Evolutionary conservation across 2,329 filamentous ascomycete genomes (phyloP).

Genomic region (Trichoderma lentiforme): DNA sequence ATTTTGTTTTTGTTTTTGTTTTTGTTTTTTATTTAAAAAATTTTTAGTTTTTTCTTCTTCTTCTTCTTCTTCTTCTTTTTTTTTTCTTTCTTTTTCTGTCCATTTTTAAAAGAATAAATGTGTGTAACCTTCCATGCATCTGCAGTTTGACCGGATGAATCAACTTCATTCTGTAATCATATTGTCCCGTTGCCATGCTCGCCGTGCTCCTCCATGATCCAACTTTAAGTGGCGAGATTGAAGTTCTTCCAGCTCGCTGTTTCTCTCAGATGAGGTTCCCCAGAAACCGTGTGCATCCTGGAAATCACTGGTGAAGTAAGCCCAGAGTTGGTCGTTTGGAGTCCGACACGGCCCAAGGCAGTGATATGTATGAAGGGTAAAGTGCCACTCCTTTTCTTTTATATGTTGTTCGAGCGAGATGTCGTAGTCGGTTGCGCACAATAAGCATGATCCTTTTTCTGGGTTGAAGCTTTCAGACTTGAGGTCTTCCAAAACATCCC

Average conservation of each 20-base stretch:
- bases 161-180: too few species aligned
- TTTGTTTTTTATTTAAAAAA: too few species aligned
- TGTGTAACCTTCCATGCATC: too few species aligned
- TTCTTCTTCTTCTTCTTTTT: too few species aligned
- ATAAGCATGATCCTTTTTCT: background rate
- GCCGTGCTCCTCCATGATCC: background rate
- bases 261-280: rapidly evolving
- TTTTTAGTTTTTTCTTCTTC: too few species aligned
- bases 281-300: background rate
- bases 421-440: background rate
- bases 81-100: too few species aligned
- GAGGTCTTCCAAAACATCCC: background rate
- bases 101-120: too few species aligned
- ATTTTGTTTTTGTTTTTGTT: too few species aligned
- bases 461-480: background rate
- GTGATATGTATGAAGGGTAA: background rate
- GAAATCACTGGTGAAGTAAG: background rate
- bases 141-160: too few species aligned
- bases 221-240: background rate
- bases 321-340: background rate
- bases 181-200: background rate
- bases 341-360: background rate
- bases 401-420: background rate
- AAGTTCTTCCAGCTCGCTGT: background rate
- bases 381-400: background rate